phyloP scores from a whole-genome alignment of 2,329 filamentous ascomycete genomes.

The Hawksworthiomyces lignivorus region DNA sequence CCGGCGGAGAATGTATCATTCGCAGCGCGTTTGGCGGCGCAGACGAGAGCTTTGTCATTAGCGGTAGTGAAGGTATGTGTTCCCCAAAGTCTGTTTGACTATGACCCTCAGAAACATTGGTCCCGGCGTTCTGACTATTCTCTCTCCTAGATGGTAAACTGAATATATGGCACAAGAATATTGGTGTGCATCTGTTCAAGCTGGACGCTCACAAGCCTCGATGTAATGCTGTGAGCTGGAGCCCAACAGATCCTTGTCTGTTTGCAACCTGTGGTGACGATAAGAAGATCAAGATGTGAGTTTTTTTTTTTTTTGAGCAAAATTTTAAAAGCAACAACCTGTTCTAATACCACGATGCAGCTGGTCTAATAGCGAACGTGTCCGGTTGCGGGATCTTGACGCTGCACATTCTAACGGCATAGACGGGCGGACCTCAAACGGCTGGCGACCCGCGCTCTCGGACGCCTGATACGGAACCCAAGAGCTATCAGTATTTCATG shows the following conservation, averaged over 20 bases:
- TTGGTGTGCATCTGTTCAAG: slow-evolving; percentile 66
- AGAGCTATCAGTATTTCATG: too few species aligned
- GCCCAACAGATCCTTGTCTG: slow-evolving; percentile 71
- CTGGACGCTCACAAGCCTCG: slow-evolving; percentile 67
- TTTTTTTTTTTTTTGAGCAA: too few species aligned
- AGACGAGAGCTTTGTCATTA: slow-evolving; percentile 83
- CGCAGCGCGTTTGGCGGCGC: slow-evolving; percentile 81
- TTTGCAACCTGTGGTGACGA: slow-evolving; percentile 93
- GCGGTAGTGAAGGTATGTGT: slow-evolving; percentile 75
- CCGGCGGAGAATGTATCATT: slow-evolving; percentile 70
- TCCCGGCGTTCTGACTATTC: too few species aligned
- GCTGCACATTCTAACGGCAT: slow-evolving; percentile 12
- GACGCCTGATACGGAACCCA: too few species aligned
- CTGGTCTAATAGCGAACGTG: slow-evolving; percentile 31
- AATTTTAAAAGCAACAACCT: too few species aligned
- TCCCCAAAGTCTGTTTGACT: too few species aligned
- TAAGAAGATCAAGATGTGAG: slow-evolving; percentile 75
- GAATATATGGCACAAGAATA: slow-evolving; percentile 86
- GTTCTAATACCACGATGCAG: slow-evolving; percentile 14
- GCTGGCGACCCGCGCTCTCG: slow-evolving; percentile 13
- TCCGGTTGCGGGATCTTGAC: slow-evolving; percentile 12
- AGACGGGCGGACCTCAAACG: slow-evolving; percentile 15
- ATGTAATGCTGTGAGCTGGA: slow-evolving; percentile 87
- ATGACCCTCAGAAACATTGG: too few species aligned
- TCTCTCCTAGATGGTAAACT: slow-evolving; percentile 50